Evolutionary conservation across 2,329 filamentous ascomycete genomes (phyloP), one percentile per base, ranked within the genome.

Genomic region (Diaporthe ampelina): DNA sequence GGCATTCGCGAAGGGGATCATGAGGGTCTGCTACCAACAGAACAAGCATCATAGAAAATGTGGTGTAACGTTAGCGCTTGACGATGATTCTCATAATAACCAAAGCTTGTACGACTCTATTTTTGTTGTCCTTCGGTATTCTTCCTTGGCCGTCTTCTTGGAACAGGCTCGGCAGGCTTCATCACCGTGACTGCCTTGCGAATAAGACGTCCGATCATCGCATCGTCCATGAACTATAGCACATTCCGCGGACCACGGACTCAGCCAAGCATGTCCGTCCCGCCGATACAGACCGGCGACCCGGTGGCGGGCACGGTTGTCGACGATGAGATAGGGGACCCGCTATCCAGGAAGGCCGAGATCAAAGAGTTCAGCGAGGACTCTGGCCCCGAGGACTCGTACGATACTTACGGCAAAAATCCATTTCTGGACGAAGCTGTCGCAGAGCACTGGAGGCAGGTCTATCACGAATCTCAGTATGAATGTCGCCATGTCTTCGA

Each of bases 401-500:
- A 35, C 4, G 35, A n/a, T 9, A 19, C 7, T 15, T 43, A 59
- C n/a, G 29, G 57, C 21, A 75, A 78, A n/a, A 82, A 83, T 50
- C 81, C 81, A 1, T 83, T 83, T 69, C 24, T 72, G 13, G 79
- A 83, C 61, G 78, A 79, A 0, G 76, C 76, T 5, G 77, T 78
- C 0, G 82, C 82, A 0, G 77, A 77, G 3, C 79, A 81, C 61
- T 84, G 83, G 82, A 78, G 77, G n/a, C 37, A 77, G 2, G 79
- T 81, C 21, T 84, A 84, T 72, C 80, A 84, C 3, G 76, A 79
- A 1, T 79, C 81, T 9, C 73, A 78, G 17, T 91, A 90, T 76
- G 89, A 91, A 78, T 88, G 89, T 15, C 81, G 85, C 11, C 88
- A 91, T 80, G 84, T 86, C 61, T 91, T 88, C 78, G 89, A 91